Evolutionary conservation across 1,139 yeast species (phyloP).

Genomic region (Pneumocystis sp.): DNA sequence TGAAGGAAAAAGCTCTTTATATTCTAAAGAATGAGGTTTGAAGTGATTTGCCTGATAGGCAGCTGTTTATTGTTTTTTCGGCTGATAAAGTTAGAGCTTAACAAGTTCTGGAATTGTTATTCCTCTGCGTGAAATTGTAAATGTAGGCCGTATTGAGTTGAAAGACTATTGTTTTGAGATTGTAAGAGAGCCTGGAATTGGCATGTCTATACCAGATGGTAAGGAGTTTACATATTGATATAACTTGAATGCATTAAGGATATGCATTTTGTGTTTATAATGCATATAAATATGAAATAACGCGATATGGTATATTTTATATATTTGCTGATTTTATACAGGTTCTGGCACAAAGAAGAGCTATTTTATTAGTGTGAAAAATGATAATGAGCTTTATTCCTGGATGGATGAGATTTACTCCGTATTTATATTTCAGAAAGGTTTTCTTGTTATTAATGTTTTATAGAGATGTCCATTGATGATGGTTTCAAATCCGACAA

Average conservation of each 20-base stretch:
- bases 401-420: slow-evolving; percentile 88
- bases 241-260: not conserved
- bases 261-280: not conserved
- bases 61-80: slow-evolving; percentile 1
- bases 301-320: not conserved
- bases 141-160: slow-evolving; percentile 48
- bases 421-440: slow-evolving; percentile 18
- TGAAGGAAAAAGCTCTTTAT: slow-evolving; percentile 60
- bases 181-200: slow-evolving; percentile 39
- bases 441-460: not conserved
- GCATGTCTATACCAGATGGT: not conserved
- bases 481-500: slow-evolving; percentile 39
- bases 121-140: slow-evolving; percentile 41
- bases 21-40: slow-evolving; percentile 60
- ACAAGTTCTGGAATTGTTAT: slow-evolving; percentile 20
- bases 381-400: slow-evolving; percentile 65
- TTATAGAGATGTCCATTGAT: slow-evolving; percentile 51
- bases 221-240: not conserved
- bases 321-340: not conserved
- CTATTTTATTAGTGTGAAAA: slow-evolving; percentile 58
- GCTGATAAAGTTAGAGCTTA: not conserved
- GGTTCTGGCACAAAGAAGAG: slow-evolving; percentile 27
- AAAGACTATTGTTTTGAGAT: slow-evolving; percentile 67
- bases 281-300: not conserved
- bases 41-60: slow-evolving; percentile 20